Base-by-base conservation (phyloP, 1,284 basidiomycete species). In the Fomitopsis pinicola region DNA sequence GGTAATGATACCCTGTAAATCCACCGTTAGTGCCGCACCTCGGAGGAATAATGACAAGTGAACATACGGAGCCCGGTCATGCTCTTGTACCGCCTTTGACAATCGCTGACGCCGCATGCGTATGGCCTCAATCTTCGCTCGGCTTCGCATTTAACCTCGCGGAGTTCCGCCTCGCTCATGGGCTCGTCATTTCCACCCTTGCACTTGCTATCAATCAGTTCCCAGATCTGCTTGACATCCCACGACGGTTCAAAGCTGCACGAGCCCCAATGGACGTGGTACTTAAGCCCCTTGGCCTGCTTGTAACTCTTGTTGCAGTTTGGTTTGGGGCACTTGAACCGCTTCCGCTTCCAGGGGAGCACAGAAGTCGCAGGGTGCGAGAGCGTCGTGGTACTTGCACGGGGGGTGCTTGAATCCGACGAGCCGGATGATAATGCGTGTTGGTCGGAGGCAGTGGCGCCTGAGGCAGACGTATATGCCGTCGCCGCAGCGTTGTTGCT, bases 291-390 rank as follows among this genome's bases (percentile, higher is more conserved):
- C 72, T 94, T 94, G 63, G 94, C 95, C 78, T 98, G 97, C 82
- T 98, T 98, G 84, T 99, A 99, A 52, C 88, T 89, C 83, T 99
- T 99, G 80, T 95, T 96, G 81, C 97, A 99, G 60, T 97, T 97
- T 0, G 93, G 90, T 69, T 97, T 97, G 14, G 95, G 95, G 80
- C 97, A 99, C 65, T 91, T 86, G 88, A 97, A 99, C 0, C 97
- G 97, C 76, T 98, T 98, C n/a, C n/a, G 66, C 83, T 88, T n/a
- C n/a, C n/a, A n/a, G 53, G 78, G 74, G 33, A 87, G 76, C 15
- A 86, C 73, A 14, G 82, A 82, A 1, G 82, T 76, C 0, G 83
- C 74, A 28, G 86, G 78, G 6, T 80, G 78, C 15, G 83, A 78
- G 58, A 82, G 77, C n/a, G n/a, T n/a, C 14, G 82, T 82, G 2